Conservation (phyloP, 1,284 basidiomycete genomes). For the Ceratobasidium sp. region DNA sequence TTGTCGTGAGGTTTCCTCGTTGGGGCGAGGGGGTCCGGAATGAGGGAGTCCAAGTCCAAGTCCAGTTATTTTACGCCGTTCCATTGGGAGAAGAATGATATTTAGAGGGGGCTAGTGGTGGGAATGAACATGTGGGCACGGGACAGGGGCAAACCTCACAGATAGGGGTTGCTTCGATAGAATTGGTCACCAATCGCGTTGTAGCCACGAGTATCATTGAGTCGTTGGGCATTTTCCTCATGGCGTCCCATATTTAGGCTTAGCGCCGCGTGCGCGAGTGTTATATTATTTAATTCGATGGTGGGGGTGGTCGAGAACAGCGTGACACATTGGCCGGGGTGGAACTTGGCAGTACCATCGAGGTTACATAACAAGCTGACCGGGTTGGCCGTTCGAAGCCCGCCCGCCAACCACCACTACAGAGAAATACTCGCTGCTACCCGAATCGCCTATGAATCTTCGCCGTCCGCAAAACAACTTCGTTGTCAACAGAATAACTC, state of each 20-base stretch:
- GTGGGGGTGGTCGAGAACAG: too few relatives aligned
- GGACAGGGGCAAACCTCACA: slow-evolving; percentile 1
- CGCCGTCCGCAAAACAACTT: background rate
- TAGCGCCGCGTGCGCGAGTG: too few relatives aligned
- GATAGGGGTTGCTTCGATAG: background rate
- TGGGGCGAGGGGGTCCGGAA: background rate
- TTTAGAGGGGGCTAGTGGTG: slow-evolving; percentile 2
- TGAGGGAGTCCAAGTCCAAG: slow-evolving; percentile 31
- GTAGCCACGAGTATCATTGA: background rate
- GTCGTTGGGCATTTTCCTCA: too few relatives aligned
- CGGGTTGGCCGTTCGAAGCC: background rate
- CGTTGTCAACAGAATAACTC: too few relatives aligned
- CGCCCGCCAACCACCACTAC: background rate
- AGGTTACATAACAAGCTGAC: slow-evolving; percentile 8
- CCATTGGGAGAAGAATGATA: slow-evolving; percentile 5
- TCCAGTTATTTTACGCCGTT: background rate
- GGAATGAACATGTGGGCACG: slow-evolving; percentile 4
- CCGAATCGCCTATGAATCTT: background rate
- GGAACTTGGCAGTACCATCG: background rate
- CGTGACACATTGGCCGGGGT: background rate
- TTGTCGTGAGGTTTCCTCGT: background rate
- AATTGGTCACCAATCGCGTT: background rate
- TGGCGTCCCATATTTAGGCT: too few relatives aligned
- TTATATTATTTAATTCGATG: too few relatives aligned
- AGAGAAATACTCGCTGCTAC: background rate